Base-by-base conservation (phyloP, 148 eudicot genomes). In the Vaccinium darrowii region DNA sequence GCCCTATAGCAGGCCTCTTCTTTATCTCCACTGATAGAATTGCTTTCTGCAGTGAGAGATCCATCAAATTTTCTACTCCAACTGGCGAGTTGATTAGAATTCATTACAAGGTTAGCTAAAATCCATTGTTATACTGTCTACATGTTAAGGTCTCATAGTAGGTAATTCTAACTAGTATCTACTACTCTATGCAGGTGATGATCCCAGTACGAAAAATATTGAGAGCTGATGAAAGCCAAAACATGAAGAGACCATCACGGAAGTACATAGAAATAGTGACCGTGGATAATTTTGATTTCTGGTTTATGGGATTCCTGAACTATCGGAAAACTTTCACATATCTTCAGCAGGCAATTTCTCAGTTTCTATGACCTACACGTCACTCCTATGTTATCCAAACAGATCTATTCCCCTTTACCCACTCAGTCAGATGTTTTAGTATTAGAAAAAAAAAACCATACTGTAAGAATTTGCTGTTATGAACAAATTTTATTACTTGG, bases 21-120 rank as follows among this genome's bases (percentile, higher is more conserved):
- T 93, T 93, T 65, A 84, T 93, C 72, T 89, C 95, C 8, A 87
- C 90, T 0, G 86, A 91, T 18, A 89, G 83, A 57, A 60, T 93
- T n/a, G 89, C 91, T 5, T 93, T 91, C 63, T 90, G 91, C 82
- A 93, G 92, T 50, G 90, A 91, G 52, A 85, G 80, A 80, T 76
- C 92, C 4, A 85, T 93, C 49, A 88, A 87, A 82, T 73, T 85
- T 84, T 80, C 87, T 4, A 86, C 91, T 23, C 83, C 89, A 8
- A 65, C 65, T 9, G 91, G 89, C 27, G 85, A 86, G 12, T 52
- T 84, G 8, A 69, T 88, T 43, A 87, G 87, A 75, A 58, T 88
- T 10, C 89, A 77, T 51, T 93, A 93, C 82, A 93, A 90, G 92
- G 93, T 90, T 60, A 51, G 81, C 14, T 16, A 51, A 52, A 19